These are phyloP conservation scores for Monosporascus sp. DNA, from an alignment of 2,329 filamentous ascomycete genomes.

Conservation along the genomic window DNA sequence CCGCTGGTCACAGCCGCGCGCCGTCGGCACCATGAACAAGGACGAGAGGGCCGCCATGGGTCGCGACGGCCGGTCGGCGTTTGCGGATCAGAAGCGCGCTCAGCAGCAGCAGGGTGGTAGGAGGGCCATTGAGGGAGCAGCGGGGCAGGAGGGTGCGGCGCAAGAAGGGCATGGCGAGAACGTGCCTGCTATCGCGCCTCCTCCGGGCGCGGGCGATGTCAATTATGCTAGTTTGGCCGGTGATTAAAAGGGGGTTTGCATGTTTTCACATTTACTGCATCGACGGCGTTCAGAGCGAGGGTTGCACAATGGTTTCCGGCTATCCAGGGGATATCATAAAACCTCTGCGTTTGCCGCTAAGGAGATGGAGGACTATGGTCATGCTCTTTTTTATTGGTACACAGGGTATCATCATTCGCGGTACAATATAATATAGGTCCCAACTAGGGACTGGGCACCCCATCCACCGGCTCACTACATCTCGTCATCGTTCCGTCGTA, in stretches of 20 bases:
- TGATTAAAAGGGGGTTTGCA: conserved; percentile 48
- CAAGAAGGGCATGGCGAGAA: conserved; percentile 25
- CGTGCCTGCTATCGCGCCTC: conserved; percentile 57
- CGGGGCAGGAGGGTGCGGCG: conserved; percentile 19
- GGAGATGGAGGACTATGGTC: conserved; percentile 6
- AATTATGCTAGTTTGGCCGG: conserved; percentile 83
- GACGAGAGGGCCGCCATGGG: conserved; percentile 79
- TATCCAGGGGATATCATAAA: conserved; percentile 8
- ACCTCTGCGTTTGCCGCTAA: conserved; percentile 3
- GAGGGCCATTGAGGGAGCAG: conserved; percentile 26
- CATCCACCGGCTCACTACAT: too few species aligned
- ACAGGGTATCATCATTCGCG: conserved; percentile 15
- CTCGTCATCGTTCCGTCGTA: too few species aligned
- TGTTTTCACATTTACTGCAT: conserved; percentile 15
- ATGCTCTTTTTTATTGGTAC: conserved; percentile 14
- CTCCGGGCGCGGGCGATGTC: conserved; percentile 71
- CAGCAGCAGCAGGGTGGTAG: conserved; percentile 26
- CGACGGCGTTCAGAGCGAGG: conserved; percentile 25
- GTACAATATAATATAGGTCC: conserved; percentile 20
- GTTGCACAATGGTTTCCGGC: conserved; percentile 18
- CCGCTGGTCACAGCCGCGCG: conserved; percentile 88
- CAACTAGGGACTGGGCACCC: background rate
- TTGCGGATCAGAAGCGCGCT: conserved; percentile 36
- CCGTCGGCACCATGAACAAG: conserved; percentile 84
- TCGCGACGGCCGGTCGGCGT: conserved; percentile 64